Evolutionary conservation across 2,329 filamentous ascomycete genomes (phyloP), one percentile per base, ranked within the genome.

Genomic region (Cladosporium oxysporum): DNA sequence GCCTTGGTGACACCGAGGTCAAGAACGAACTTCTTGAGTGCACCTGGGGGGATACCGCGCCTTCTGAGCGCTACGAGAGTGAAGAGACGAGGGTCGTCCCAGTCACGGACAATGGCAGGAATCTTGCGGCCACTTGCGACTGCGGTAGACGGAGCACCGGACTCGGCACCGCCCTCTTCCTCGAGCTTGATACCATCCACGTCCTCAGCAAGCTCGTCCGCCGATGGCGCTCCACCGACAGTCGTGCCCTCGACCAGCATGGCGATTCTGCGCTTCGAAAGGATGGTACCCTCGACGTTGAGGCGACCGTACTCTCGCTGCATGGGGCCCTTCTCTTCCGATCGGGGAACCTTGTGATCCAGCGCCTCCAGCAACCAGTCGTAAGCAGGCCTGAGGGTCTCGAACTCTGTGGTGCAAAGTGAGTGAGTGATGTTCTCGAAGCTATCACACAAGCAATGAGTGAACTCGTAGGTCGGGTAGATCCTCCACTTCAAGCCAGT

Each of bases 371-470:
- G 91, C 37, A 98, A 83, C 88, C 88, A 98, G 75, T 98, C 93
- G 75, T 98, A 99, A 47, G 91, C 95, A 57, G 91, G 89, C 66
- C 94, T 84, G 23, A 91, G 90, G 61, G 91, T 87, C 70, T 93
- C 88, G 73, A 98, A 97, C 77, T 98, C 95, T 1, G 91, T 94
- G 0, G 95, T 98, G 77, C 94, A 98, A 23, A 98, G 83, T 16
- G 90, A 94, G 81, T 97, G 94, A 0, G 93, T 93, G 73, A 98
- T 96, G 21, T 87, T 86, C 78, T 99, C 95, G 70, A 97, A 92
- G 71, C 91, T 93, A 83, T 98, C 95, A 73, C 91, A 94, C 26
- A 97, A 83, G 77, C 91, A 96, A 81, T 96, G 92, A 10, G 76
- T 78, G 76, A 96, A 96, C 77, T 97, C 93, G 75, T 97, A 97